Conservation (phyloP, 2,329 filamentous ascomycete species). For the Diaporthe destruens region DNA sequence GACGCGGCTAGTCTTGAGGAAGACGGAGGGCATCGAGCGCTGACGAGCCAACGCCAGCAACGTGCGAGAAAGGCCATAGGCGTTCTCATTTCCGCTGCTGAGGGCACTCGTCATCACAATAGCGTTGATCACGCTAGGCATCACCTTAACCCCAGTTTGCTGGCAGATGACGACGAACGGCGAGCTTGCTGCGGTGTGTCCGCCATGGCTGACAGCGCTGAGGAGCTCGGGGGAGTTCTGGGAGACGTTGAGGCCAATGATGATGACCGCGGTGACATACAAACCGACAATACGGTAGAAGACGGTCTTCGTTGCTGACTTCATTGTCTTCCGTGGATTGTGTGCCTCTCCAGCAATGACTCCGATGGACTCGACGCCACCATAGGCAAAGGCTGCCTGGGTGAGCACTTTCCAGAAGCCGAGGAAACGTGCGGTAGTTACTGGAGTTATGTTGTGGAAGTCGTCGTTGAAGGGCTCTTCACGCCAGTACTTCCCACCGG, state of each 20-base stretch:
- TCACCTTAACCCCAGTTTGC: constrained; percentile 60
- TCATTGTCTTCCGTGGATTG: constrained; percentile 57
- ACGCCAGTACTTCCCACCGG: constrained; percentile 40
- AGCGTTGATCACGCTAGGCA: constrained; percentile 67
- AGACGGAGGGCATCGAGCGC: constrained; percentile 63
- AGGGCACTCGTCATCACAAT: constrained; percentile 57
- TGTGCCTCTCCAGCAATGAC: constrained; percentile 62
- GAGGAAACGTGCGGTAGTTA: constrained; percentile 38
- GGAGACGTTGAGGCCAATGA: constrained; percentile 72
- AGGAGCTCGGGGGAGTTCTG: constrained; percentile 57
- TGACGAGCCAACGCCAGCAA: constrained; percentile 65
- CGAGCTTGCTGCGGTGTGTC: constrained; percentile 64
- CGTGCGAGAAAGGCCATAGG: constrained; percentile 63
- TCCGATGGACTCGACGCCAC: constrained; percentile 45
- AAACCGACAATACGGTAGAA: constrained; percentile 74
- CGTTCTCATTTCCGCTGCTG: constrained; percentile 60
- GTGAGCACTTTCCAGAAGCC: constrained; percentile 42
- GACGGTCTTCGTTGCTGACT: constrained; percentile 69
- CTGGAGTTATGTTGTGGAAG: constrained; percentile 23
- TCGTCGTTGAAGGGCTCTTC: constrained; percentile 39
- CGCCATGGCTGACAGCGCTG: constrained; percentile 62
- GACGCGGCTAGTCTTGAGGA: constrained; percentile 62
- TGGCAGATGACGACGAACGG: constrained; percentile 63
- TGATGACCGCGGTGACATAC: constrained; percentile 68
- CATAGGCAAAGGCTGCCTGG: constrained; percentile 40